Conservation (phyloP, 1,139 yeast species). For the Hyphopichia khmerensis region DNA sequence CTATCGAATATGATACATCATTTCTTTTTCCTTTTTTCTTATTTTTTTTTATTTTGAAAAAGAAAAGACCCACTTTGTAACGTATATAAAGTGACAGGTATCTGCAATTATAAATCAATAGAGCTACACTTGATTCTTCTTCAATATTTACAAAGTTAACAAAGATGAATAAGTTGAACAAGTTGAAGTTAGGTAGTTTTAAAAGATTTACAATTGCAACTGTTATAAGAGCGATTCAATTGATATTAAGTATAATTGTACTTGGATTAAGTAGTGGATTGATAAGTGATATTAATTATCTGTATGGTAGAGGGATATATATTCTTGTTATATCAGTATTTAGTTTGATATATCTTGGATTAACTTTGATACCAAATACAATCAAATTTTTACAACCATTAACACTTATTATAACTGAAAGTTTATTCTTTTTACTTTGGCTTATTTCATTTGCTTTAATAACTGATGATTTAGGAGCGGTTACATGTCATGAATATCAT, state of each 20-base stretch:
- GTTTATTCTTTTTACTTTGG: constrained; percentile 22
- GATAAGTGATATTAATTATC: constrained; percentile 6
- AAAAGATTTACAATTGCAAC: background rate
- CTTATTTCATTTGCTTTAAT: constrained; percentile 23
- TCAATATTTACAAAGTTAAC: no score
- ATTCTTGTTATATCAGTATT: constrained; percentile 22
- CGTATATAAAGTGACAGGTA: no score
- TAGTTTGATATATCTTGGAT: constrained; percentile 19
- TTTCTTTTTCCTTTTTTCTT: no score
- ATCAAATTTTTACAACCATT: constrained; percentile 13
- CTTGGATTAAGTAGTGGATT: constrained; percentile 17
- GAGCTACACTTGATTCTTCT: no score
- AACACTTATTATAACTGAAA: constrained; percentile 18
- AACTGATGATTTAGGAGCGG: constrained; percentile 24
- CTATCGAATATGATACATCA: no score
- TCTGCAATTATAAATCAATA: no score
- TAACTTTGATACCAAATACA: constrained; percentile 10
- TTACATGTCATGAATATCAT: constrained; percentile 13
- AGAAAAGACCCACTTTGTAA: no score
- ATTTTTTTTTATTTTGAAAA: no score
- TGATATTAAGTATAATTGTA: constrained; percentile 12
- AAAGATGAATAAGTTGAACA: no score
- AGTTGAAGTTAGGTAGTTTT: no score
- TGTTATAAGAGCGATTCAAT: constrained; percentile 7
- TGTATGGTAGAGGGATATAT: constrained; percentile 13